Evolutionary conservation across 441 rosid species (phyloP).

Genomic region (Adansonia gregorii): DNA sequence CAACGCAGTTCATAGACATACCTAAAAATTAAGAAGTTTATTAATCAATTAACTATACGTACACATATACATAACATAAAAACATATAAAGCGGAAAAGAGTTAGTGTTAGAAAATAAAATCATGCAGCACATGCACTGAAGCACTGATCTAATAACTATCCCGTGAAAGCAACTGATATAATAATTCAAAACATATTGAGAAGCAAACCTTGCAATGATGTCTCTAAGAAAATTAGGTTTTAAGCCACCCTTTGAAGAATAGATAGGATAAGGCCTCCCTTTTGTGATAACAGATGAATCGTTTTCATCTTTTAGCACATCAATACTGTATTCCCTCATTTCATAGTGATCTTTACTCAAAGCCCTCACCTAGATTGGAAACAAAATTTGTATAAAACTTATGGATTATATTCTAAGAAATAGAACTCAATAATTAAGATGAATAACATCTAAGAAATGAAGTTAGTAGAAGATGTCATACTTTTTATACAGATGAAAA

Average conservation of each 20-base stretch:
- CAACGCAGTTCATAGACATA: background rate
- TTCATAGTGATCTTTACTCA: constrained; percentile 84
- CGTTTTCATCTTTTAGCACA: constrained; percentile 72
- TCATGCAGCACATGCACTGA: background rate
- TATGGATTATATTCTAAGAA: constrained; percentile 26
- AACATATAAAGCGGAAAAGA: background rate
- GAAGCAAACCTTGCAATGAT: constrained; percentile 67
- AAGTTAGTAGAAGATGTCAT: constrained; percentile 16
- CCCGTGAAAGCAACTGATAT: background rate
- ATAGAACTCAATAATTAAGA: constrained; percentile 8
- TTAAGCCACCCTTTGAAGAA: constrained; percentile 91
- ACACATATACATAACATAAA: background rate
- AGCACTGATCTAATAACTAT: constrained; percentile 14
- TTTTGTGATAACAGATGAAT: constrained; percentile 53
- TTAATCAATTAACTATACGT: background rate
- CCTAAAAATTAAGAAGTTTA: background rate
- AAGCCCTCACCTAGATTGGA: constrained; percentile 56
- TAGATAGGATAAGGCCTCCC: constrained; percentile 92
- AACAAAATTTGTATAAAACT: constrained; percentile 24
- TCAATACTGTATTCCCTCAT: constrained; percentile 86
- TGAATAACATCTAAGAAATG: constrained; percentile 2
- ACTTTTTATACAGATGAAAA: constrained; percentile 15
- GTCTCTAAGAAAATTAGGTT: constrained; percentile 66
- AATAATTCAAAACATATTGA: constrained; percentile 12
- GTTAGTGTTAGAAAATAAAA: constrained; percentile 5